Evolutionary conservation across 305 asterid genomes (phyloP), one percentile per base, ranked within the genome.

Genomic region (Withania somnifera): DNA sequence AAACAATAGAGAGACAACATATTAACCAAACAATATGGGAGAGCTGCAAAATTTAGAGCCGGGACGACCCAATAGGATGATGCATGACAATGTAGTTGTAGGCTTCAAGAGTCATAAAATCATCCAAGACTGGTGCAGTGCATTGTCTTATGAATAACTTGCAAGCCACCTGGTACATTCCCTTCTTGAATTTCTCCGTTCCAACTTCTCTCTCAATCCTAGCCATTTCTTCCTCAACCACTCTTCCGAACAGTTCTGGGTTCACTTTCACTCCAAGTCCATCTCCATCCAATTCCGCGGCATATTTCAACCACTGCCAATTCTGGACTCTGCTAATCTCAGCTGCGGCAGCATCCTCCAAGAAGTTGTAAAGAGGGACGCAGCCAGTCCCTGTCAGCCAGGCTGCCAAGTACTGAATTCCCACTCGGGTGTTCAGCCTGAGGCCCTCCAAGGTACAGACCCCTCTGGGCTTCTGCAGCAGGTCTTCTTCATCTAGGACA

Each of bases 271-370:
- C 92, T 0, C 97, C 97, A 13, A 87, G 89, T 6, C 92, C 97
- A 26, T 95, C 97, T 0, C 99, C 97, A 14, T 92, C 87, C 85
- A 94, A 34, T 68, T 95, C 98, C 5, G 81, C 98, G 0, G 89
- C 91, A 57, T 92, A 95, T 9, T 87, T 94, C 54, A 93, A 79
- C 99, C 99, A 95, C 82, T 94, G 98, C 99, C 98, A 94, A 89
- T 86, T 95, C 88, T 95, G 98, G 13, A 92, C 99, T 14, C 99
- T 89, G 91, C 99, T 93, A 14, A 95, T 95, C 88, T 95, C 99
- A 7, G 97, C 98, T 5, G 97, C 92, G 0, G 99, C 99, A 0
- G 98, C 98, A 11, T 95, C 99, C 84, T 95, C 98, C 98, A 95
- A 91, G 3, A 95, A 93, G 88, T 94, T 92, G 92, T 95, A 93